Conservation (phyloP, 2,329 filamentous ascomycete genomes). For the Claviceps sp. region DNA sequence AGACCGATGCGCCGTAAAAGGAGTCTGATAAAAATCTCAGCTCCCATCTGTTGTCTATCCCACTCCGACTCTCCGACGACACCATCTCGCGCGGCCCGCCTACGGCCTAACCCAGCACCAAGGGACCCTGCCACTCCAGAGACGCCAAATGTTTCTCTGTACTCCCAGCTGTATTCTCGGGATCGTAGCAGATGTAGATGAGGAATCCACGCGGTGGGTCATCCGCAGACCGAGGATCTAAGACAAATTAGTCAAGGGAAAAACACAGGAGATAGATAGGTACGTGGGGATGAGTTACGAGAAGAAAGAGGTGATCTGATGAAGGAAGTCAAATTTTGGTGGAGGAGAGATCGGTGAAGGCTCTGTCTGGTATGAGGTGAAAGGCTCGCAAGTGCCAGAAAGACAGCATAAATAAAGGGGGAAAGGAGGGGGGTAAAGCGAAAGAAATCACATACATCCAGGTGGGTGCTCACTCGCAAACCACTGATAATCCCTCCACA, state of each 20-base stretch:
- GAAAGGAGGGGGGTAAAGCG: not conserved
- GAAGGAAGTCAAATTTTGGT: too few species aligned
- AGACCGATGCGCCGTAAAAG: too few species aligned
- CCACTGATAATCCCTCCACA: slow-evolving; percentile 17
- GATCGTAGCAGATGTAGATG: slow-evolving; percentile 20
- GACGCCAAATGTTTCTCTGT: slow-evolving; percentile 11
- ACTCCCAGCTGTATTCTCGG: slow-evolving; percentile 15
- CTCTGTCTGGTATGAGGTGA: too few species aligned
- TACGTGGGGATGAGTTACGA: too few species aligned
- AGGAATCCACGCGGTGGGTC: slow-evolving; percentile 21
- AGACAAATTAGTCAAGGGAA: too few species aligned
- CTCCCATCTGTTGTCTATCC: too few species aligned
- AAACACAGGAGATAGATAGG: too few species aligned
- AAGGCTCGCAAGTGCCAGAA: too few species aligned
- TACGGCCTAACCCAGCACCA: slow-evolving; percentile 13
- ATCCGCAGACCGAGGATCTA: slow-evolving; percentile 13
- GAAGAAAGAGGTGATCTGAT: not conserved
- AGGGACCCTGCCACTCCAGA: slow-evolving; percentile 15
- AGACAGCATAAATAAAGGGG: not conserved
- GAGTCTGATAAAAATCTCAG: too few species aligned
- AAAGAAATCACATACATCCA: slow-evolving; percentile 14
- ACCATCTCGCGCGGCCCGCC: not conserved
- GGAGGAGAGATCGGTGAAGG: too few species aligned
- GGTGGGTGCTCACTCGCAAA: slow-evolving; percentile 7
- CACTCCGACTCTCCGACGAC: too few species aligned